Evolutionary conservation across 129 eudicot genomes (phyloP).

Genomic region (Pseudognaphalium luteoalbum): DNA sequence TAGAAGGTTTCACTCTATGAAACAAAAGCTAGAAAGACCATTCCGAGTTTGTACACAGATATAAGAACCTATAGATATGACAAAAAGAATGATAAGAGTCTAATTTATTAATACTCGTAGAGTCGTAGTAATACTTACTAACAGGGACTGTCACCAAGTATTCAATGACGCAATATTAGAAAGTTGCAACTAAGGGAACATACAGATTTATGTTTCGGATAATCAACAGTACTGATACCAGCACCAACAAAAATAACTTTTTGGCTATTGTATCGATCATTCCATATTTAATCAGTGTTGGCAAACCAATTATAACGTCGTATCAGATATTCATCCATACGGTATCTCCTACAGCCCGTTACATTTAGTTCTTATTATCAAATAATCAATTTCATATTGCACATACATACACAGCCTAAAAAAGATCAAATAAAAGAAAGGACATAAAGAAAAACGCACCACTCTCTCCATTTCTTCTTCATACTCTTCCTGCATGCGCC

Average conservation of each 20-base stretch:
- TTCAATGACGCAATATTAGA: neutral
- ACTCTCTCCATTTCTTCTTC: slow-evolving; percentile 98
- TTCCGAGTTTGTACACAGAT: neutral
- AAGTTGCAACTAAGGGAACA: neutral
- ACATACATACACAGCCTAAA: neutral
- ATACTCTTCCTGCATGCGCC: slow-evolving; percentile 85
- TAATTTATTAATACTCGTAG: neutral
- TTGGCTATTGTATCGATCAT: neutral
- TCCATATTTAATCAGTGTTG: neutral
- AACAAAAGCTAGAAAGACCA: neutral
- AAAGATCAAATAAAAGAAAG: neutral
- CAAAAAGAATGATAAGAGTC: neutral
- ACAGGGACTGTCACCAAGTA: neutral
- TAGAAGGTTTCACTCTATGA: neutral
- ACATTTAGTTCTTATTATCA: neutral
- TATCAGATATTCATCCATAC: neutral
- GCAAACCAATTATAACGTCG: neutral
- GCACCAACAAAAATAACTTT: neutral
- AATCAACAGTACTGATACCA: neutral
- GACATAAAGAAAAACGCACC: slow-evolving; percentile 46
- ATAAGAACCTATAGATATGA: neutral
- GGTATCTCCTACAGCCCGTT: neutral
- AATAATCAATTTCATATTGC: neutral
- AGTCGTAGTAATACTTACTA: neutral
- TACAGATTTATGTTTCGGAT: neutral